phyloP scores from a whole-genome alignment of 257 asterid genomes.

The Verbascum thapsus region DNA sequence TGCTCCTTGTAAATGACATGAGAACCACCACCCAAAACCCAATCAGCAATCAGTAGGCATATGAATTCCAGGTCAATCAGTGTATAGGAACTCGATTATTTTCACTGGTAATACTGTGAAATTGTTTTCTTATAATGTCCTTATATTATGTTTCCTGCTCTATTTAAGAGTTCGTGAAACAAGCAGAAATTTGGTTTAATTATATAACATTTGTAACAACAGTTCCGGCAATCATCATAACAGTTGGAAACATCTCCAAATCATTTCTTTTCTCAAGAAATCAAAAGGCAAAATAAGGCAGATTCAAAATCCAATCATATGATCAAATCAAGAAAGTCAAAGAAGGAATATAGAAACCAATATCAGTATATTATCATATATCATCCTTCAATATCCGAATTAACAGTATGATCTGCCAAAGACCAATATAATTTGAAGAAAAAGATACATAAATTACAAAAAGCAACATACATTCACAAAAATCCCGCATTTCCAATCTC shows the following conservation, averaged over 20 bases:
- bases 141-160: neutral
- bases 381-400: neutral
- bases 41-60: conserved; percentile 28
- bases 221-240: too few relatives aligned
- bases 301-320: neutral
- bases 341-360: neutral
- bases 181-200: neutral
- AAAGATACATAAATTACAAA: neutral
- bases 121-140: neutral
- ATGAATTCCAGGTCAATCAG: conserved; percentile 33
- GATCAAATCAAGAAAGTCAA: neutral
- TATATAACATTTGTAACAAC: neutral
- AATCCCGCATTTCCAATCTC: neutral
- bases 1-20: conserved; percentile 35
- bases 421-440: neutral
- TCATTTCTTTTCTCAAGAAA: neutral
- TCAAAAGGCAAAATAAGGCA: neutral
- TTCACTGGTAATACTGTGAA: conserved; percentile 35
- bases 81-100: conserved; percentile 49
- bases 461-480: neutral
- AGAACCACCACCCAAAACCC: neutral
- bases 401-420: neutral
- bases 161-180: neutral
- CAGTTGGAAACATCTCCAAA: too few relatives aligned
- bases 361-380: neutral